Conservation (phyloP, 495 filamentous ascomycete species). For the Lasiosphaeria ovina region DNA sequence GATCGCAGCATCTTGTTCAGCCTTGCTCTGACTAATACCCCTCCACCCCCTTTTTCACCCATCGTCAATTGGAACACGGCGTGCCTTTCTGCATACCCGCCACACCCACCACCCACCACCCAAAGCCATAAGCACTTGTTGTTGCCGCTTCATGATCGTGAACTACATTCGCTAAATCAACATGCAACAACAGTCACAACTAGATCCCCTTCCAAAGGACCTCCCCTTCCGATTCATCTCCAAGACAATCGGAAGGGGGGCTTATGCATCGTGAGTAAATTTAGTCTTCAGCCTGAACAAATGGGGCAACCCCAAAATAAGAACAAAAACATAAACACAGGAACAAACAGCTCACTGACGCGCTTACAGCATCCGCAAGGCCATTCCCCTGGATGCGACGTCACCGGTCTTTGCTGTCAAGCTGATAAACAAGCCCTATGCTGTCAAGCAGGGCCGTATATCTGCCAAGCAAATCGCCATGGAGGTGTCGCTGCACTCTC, state of each 20-base stretch:
- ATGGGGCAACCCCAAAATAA: neutral
- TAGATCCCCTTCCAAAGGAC: slow-evolving; percentile 79
- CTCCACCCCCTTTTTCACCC: neutral
- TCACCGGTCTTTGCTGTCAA: slow-evolving; percentile 92
- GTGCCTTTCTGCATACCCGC: neutral
- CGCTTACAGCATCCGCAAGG: slow-evolving; percentile 82
- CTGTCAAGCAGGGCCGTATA: slow-evolving; percentile 82
- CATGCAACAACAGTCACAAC: slow-evolving; percentile 78
- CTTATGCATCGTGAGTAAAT: slow-evolving; percentile 85
- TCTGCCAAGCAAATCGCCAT: slow-evolving; percentile 81
- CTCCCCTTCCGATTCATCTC: slow-evolving; percentile 94
- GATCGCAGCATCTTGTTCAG: too few relatives aligned
- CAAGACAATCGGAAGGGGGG: slow-evolving; percentile 92
- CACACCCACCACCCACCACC: neutral
- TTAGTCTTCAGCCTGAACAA: slow-evolving; percentile 6
- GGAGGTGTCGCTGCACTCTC: slow-evolving; percentile 83
- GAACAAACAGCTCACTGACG: slow-evolving; percentile 10
- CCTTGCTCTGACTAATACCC: too few relatives aligned
- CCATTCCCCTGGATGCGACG: slow-evolving; percentile 63
- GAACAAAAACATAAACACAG: slow-evolving; percentile 15
- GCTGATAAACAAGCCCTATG: slow-evolving; percentile 96
- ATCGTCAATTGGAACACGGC: too few relatives aligned
- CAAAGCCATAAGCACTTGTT: neutral
- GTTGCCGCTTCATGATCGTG: neutral
- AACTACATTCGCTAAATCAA: slow-evolving; percentile 8